These are phyloP conservation scores for Pelargonium myrrhifolium DNA, from an alignment of 441 rosid genomes.

Conservation along the genomic window DNA sequence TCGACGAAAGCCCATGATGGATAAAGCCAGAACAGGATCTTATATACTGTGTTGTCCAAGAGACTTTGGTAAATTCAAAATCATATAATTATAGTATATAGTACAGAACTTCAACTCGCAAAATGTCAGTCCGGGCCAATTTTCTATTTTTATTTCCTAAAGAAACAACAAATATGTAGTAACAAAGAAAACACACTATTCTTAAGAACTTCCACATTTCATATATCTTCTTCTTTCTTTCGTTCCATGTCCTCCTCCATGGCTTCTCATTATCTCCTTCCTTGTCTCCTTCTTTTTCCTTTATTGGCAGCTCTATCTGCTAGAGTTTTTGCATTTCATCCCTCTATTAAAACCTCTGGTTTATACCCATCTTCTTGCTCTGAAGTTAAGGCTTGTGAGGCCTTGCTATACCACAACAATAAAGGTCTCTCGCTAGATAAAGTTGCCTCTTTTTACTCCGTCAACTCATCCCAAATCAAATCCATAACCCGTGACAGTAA, in stretches of 20 bases:
- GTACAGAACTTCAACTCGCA: slow-evolving; percentile 7
- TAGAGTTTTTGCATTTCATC: slow-evolving; percentile 9
- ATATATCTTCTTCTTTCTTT: slow-evolving; percentile 4
- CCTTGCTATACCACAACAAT: slow-evolving; percentile 39
- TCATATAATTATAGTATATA: background rate
- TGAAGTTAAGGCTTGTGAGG: slow-evolving; percentile 25
- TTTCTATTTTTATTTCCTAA: background rate
- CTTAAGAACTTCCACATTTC: slow-evolving; percentile 9
- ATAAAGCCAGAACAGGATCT: slow-evolving; percentile 8
- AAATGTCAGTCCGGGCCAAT: slow-evolving; percentile 12
- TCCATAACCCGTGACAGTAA: slow-evolving; percentile 14
- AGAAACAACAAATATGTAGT: slow-evolving; percentile 20
- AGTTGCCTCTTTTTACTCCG: slow-evolving; percentile 35
- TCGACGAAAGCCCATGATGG: slow-evolving; percentile 19
- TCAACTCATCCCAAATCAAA: slow-evolving; percentile 25
- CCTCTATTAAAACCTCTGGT: background rate
- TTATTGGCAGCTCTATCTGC: slow-evolving; percentile 15
- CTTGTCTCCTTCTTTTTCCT: slow-evolving; percentile 16
- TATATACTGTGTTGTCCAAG: slow-evolving; percentile 6
- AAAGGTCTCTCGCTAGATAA: slow-evolving; percentile 15
- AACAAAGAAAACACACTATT: slow-evolving; percentile 19
- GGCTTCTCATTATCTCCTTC: slow-evolving; percentile 23
- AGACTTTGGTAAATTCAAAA: slow-evolving; percentile 21
- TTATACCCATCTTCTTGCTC: slow-evolving; percentile 33
- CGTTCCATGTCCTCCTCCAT: slow-evolving; percentile 16